These are phyloP conservation scores for Xylariaceae sp. DNA, from an alignment of 2,329 filamentous ascomycete species.

Conservation along the genomic window DNA sequence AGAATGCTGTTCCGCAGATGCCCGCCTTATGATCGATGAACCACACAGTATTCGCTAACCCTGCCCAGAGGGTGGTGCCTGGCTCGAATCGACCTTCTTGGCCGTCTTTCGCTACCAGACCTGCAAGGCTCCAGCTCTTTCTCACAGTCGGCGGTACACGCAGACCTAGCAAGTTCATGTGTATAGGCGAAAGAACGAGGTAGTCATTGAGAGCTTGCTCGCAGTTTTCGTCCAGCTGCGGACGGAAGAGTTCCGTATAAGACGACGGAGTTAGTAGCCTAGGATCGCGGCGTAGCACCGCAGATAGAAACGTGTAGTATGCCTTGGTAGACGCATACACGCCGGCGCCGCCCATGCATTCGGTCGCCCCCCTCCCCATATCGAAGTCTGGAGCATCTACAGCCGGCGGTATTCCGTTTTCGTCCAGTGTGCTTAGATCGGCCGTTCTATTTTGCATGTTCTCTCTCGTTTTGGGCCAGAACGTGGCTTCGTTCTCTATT, in stretches of 20 bases:
- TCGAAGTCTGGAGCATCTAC: slow-evolving; percentile 24
- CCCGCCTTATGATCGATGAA: slow-evolving; percentile 32
- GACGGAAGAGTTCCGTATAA: slow-evolving; percentile 31
- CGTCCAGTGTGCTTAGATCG: slow-evolving; percentile 24
- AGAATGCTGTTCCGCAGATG: slow-evolving; percentile 28
- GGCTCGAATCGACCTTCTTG: slow-evolving; percentile 25
- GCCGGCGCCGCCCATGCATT: slow-evolving; percentile 31
- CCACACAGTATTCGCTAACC: slow-evolving; percentile 28
- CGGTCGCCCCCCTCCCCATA: slow-evolving; percentile 17
- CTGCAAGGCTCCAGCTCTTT: slow-evolving; percentile 33
- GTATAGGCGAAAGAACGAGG: slow-evolving; percentile 13
- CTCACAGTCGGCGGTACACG: slow-evolving; percentile 23
- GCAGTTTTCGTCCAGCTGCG: slow-evolving; percentile 30
- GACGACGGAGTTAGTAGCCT: slow-evolving; percentile 25
- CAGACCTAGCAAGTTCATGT: slow-evolving; percentile 23
- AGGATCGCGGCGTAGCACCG: slow-evolving; percentile 28
- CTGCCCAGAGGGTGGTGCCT: slow-evolving; percentile 29
- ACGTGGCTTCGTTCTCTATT: slow-evolving; percentile 25
- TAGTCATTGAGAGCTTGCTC: slow-evolving; percentile 31
- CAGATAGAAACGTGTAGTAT: slow-evolving; percentile 32
- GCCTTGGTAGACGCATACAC: slow-evolving; percentile 21
- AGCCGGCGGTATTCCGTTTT: slow-evolving; percentile 26
- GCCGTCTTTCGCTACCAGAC: slow-evolving; percentile 28
- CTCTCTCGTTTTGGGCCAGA: slow-evolving; percentile 25
- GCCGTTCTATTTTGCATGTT: slow-evolving; percentile 28